Conservation (phyloP, 2,329 filamentous ascomycete genomes). For the Didymella sp. region DNA sequence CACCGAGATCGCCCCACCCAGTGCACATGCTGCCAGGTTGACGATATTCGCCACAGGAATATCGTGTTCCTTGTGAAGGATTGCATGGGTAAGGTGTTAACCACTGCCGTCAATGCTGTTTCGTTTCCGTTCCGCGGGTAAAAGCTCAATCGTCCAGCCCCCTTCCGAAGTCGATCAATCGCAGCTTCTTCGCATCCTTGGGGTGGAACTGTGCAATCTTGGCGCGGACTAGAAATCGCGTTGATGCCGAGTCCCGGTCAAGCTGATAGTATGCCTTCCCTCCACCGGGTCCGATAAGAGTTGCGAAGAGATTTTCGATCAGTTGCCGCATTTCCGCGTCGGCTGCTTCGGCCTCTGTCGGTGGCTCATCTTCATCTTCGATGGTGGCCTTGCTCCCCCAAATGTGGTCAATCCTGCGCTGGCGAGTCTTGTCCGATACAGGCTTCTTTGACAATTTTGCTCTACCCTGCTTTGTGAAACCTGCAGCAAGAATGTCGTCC, state of each 20-base stretch:
- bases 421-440: constrained; percentile 47
- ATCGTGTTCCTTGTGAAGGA: neutral
- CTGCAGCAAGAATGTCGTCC: constrained; percentile 60
- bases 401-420: constrained; percentile 61
- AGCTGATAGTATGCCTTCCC: constrained; percentile 58
- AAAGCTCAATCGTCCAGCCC: constrained; percentile 48
- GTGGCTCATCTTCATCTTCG: constrained; percentile 33
- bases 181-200: constrained; percentile 59
- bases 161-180: constrained; percentile 61
- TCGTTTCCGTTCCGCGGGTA: neutral
- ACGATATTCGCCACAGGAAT: neutral
- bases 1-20: neutral
- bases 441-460: constrained; percentile 50
- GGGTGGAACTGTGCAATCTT: constrained; percentile 65
- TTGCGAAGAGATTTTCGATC: constrained; percentile 56
- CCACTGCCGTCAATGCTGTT: neutral
- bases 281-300: constrained; percentile 44
- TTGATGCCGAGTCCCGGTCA: constrained; percentile 59
- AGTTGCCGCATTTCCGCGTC: constrained; percentile 57
- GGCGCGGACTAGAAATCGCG: constrained; percentile 61
- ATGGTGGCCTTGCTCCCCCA: constrained; percentile 48
- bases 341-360: constrained; percentile 57
- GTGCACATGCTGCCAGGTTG: neutral
- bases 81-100: neutral
- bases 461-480: constrained; percentile 62